phyloP scores from a whole-genome alignment of 768 basidiomycete species.

The Hirschioporus abietinus region DNA sequence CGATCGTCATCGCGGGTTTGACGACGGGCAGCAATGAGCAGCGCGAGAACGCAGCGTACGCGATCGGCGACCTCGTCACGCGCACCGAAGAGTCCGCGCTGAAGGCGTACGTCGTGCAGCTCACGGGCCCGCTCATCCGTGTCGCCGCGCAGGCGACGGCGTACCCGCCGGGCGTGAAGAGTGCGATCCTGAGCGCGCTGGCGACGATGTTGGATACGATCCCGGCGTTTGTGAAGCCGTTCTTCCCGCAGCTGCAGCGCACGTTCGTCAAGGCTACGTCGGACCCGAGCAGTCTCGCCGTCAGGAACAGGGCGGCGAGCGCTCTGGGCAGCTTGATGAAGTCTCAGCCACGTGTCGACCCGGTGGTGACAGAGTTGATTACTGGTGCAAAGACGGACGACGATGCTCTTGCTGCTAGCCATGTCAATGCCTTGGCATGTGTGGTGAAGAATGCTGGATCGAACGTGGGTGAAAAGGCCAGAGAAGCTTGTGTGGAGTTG shows the following conservation, averaged over 20 bases:
- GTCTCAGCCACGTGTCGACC: slow-evolving; percentile 86
- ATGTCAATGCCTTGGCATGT: slow-evolving; percentile 69
- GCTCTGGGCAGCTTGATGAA: slow-evolving; percentile 89
- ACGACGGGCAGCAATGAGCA: slow-evolving; percentile 94
- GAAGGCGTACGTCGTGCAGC: slow-evolving; percentile 93
- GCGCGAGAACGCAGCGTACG: slow-evolving; percentile 91
- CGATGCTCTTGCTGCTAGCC: slow-evolving; percentile 64
- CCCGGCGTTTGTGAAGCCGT: slow-evolving; percentile 88
- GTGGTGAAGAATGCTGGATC: slow-evolving; percentile 66
- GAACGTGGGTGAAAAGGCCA: slow-evolving; percentile 73
- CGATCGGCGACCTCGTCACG: slow-evolving; percentile 93
- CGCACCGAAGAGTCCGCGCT: slow-evolving; percentile 78
- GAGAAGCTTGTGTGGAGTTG: slow-evolving; percentile 69
- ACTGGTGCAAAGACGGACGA: slow-evolving; percentile 52
- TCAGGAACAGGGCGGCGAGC: slow-evolving; percentile 76
- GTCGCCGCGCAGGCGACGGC: slow-evolving; percentile 87
- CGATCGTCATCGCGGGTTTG: slow-evolving; percentile 87
- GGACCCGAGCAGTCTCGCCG: slow-evolving; percentile 70
- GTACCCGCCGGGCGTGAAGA: slow-evolving; percentile 90
- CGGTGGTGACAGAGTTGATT: slow-evolving; percentile 87
- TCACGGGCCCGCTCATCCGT: slow-evolving; percentile 93
- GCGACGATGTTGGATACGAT: slow-evolving; percentile 81
- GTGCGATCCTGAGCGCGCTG: slow-evolving; percentile 82
- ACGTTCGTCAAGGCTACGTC: slow-evolving; percentile 93
- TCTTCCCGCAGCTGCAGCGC: slow-evolving; percentile 96